phyloP scores from a whole-genome alignment of 306 rosid species.

The Cucumis melo region DNA sequence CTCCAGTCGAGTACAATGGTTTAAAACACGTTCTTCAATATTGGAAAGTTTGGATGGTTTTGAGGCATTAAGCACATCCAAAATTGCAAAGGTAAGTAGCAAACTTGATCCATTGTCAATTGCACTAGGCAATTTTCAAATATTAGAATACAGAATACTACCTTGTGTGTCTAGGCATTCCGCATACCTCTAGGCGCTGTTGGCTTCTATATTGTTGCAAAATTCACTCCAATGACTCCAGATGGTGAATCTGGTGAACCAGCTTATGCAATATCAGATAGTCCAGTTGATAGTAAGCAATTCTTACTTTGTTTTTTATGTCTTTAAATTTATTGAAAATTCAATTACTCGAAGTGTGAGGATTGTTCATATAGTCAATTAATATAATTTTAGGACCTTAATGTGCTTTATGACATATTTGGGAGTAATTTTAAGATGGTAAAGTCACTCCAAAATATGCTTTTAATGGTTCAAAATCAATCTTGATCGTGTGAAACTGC shows the following conservation, averaged over 20 bases:
- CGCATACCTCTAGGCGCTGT: conserved; percentile 96
- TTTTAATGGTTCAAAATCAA: too few species aligned
- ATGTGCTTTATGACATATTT: not conserved
- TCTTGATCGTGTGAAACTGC: too few species aligned
- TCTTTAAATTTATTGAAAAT: not conserved
- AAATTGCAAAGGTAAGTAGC: conserved; percentile 54
- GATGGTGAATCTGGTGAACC: conserved; percentile 93
- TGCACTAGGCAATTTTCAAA: not conserved
- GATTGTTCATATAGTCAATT: not conserved
- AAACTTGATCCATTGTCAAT: not conserved
- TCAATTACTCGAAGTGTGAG: not conserved
- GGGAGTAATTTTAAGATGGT: too few species aligned
- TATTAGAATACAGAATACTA: not conserved
- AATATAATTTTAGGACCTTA: not conserved
- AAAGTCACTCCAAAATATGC: too few species aligned
- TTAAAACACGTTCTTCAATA: conserved; percentile 50
- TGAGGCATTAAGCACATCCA: conserved; percentile 72
- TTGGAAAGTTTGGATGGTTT: conserved; percentile 60
- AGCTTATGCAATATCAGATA: conserved; percentile 53
- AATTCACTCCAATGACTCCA: conserved; percentile 69
- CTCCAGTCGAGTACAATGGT: conserved; percentile 95
- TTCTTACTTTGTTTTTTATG: not conserved
- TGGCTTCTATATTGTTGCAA: conserved; percentile 77
- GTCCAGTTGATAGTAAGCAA: conserved; percentile 75
- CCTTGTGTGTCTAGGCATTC: conserved; percentile 43